phyloP scores from a whole-genome alignment of 768 basidiomycete species.

The Kondoa subrosea region DNA sequence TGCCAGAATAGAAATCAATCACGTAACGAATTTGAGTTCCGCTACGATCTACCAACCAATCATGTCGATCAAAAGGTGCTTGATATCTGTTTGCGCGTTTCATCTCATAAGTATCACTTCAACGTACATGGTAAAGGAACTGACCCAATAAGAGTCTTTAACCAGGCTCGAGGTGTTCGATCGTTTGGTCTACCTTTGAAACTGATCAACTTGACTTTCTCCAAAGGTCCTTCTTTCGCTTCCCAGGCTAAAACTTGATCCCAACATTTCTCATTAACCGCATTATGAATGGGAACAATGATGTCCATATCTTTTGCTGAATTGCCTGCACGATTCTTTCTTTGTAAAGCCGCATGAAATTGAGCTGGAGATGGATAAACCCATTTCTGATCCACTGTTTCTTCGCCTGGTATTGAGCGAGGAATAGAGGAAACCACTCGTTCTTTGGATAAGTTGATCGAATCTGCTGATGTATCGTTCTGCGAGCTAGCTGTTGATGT shows the following conservation, averaged over 20 bases:
- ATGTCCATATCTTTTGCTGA: constrained; percentile 69
- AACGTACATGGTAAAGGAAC: constrained; percentile 26
- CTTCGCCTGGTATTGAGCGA: not conserved
- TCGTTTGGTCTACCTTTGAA: constrained; percentile 80
- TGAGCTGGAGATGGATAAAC: constrained; percentile 97
- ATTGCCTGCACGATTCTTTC: constrained; percentile 54
- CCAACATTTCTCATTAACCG: constrained; percentile 92
- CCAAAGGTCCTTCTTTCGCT: constrained; percentile 32
- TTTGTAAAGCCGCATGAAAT: constrained; percentile 90
- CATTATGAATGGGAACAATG: constrained; percentile 96
- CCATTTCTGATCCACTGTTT: constrained; percentile 52
- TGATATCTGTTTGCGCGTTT: constrained; percentile 48
- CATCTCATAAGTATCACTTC: constrained; percentile 11
- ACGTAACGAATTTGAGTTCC: constrained; percentile 78
- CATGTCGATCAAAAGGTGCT: constrained; percentile 88
- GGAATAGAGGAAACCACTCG: constrained; percentile 11
- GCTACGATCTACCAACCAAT: constrained; percentile 66
- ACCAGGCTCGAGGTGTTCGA: constrained; percentile 59
- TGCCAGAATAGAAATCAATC: constrained; percentile 94
- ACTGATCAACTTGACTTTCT: constrained; percentile 57
- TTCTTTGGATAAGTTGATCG: not conserved
- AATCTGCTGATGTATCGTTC: no score
- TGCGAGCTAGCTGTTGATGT: no score
- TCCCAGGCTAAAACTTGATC: constrained; percentile 69
- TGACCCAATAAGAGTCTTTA: constrained; percentile 73